These are phyloP conservation scores for Apiotrichum mycotoxinovorans DNA, from an alignment of 1,284 basidiomycete genomes.

Conservation along the genomic window DNA sequence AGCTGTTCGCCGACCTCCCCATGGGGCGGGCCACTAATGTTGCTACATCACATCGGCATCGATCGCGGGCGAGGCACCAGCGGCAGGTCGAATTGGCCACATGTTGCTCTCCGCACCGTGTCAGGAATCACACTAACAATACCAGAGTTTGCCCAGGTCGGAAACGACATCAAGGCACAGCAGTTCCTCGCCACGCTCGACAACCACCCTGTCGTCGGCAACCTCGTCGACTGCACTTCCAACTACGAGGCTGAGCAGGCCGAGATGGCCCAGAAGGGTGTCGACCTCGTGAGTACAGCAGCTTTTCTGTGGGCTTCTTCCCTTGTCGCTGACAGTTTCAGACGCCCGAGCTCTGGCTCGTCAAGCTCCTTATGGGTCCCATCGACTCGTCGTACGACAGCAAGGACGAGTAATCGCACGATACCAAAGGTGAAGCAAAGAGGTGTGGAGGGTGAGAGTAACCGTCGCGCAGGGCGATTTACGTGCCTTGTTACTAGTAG, in stretches of 20 bases:
- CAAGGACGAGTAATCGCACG: constrained; percentile 25
- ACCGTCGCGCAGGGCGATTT: no score
- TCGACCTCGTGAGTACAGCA: constrained; percentile 17
- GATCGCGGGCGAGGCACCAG: neutral
- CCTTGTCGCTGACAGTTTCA: no score
- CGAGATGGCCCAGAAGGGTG: constrained; percentile 46
- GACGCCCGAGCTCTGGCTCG: constrained; percentile 43
- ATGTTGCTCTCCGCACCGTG: no score
- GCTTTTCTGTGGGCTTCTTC: no score
- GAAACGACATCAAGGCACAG: constrained; percentile 50
- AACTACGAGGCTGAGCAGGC: constrained; percentile 51
- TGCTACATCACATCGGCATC: neutral
- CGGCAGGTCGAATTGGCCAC: no score
- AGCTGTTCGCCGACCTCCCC: no score
- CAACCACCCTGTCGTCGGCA: constrained; percentile 50
- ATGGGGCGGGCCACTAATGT: no score
- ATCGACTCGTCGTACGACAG: constrained; percentile 43
- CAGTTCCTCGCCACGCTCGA: constrained; percentile 52
- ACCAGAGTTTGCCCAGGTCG: constrained; percentile 52
- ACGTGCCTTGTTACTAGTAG: no score
- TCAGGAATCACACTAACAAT: constrained; percentile 2
- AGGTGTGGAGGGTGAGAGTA: no score
- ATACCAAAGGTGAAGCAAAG: no score
- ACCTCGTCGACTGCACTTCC: constrained; percentile 49
- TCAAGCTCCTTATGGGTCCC: constrained; percentile 41